phyloP scores from a whole-genome alignment of 257 asterid species.

The Marsdenia floribunda region DNA sequence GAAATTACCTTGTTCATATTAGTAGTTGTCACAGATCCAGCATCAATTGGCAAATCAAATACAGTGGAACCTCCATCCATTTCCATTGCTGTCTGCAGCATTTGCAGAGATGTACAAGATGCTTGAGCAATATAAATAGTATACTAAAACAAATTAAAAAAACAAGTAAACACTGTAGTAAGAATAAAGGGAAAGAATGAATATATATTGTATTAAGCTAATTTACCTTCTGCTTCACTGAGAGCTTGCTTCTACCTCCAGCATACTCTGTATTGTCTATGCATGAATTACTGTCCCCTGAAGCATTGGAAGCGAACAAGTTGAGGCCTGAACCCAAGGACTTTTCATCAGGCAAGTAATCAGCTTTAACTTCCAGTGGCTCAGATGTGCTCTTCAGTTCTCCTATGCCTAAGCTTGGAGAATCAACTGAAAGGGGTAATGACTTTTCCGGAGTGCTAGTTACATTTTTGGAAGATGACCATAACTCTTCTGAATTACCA shows the following conservation, averaged over 20 bases:
- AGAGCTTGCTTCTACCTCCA: conserved; percentile 46
- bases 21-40: conserved; percentile 11
- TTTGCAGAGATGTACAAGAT: neutral
- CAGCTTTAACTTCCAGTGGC: conserved; percentile 38
- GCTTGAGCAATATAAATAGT: neutral
- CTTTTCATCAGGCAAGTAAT: conserved; percentile 38
- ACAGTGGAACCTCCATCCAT: conserved; percentile 18
- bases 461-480: conserved; percentile 75
- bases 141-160: neutral
- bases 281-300: conserved; percentile 55
- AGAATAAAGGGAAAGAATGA: neutral
- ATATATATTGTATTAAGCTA: neutral
- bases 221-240: conserved; percentile 50
- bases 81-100: conserved; percentile 23
- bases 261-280: conserved; percentile 33
- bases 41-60: conserved; percentile 13
- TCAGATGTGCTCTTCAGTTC: conserved; percentile 33
- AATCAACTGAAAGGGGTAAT: conserved; percentile 47
- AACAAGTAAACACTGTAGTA: neutral
- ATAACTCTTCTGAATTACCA: conserved; percentile 52
- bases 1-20: conserved; percentile 21
- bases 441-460: conserved; percentile 39
- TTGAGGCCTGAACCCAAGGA: conserved; percentile 33
- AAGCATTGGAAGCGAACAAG: conserved; percentile 32
- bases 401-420: conserved; percentile 45